phyloP scores from a whole-genome alignment of 805 yeast species.

The Metschnikowia orientalis region DNA sequence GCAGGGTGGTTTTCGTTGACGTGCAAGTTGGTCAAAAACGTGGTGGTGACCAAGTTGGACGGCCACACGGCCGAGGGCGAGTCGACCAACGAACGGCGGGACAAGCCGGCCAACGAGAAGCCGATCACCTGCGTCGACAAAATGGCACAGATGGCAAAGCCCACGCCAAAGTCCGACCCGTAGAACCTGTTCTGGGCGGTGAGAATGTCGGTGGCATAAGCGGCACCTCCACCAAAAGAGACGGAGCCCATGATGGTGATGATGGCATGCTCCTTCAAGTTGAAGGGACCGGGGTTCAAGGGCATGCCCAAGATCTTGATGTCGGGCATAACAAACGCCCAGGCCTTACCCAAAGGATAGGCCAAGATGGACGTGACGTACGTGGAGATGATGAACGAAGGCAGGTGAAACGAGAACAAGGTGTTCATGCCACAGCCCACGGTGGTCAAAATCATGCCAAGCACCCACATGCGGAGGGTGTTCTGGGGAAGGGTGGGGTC shows the following conservation, averaged over 20 bases:
- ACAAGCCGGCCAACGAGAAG: conserved; percentile 62
- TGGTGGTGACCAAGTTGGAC: conserved; percentile 52
- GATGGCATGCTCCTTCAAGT: conserved; percentile 57
- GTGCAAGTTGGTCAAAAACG: conserved; percentile 52
- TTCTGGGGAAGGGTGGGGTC: conserved; percentile 47
- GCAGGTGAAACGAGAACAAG: conserved; percentile 55
- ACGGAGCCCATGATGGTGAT: conserved; percentile 52
- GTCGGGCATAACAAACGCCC: conserved; percentile 39
- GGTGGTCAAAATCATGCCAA: conserved; percentile 47
- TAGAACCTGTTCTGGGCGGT: conserved; percentile 50
- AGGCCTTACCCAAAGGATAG: conserved; percentile 53
- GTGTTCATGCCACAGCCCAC: conserved; percentile 58
- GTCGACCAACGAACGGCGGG: conserved; percentile 54
- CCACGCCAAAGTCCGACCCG: conserved; percentile 43
- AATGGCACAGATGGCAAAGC: conserved; percentile 50
- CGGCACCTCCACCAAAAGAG: conserved; percentile 39
- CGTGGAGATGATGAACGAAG: conserved; percentile 47
- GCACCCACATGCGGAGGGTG: conserved; percentile 52
- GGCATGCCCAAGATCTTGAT: conserved; percentile 28
- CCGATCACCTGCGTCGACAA: conserved; percentile 62
- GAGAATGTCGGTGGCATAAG: conserved; percentile 56
- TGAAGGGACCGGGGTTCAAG: conserved; percentile 60
- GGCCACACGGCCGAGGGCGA: conserved; percentile 76
- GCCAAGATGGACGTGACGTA: conserved; percentile 57
- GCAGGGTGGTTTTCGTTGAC: conserved; percentile 48